Evolutionary conservation across 2,329 filamentous ascomycete species (phyloP), one percentile per base, ranked within the genome.

Genomic region (Exophiala sideris): DNA sequence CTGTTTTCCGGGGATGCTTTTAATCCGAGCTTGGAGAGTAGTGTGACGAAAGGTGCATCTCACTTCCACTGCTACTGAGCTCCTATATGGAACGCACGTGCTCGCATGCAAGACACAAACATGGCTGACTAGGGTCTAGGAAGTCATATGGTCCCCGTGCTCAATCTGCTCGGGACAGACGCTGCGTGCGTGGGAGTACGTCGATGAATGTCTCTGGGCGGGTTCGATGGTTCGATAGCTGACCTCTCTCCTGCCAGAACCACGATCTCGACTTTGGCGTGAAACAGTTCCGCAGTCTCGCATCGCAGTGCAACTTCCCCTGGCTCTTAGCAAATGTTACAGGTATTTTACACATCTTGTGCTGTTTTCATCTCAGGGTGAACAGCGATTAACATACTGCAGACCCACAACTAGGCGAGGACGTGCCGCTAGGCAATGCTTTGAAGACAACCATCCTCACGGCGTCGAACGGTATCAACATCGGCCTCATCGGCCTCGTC

Each of bases 191-290:
- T 95, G 46, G 90, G 90, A 56, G 87, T 90, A 76, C 66, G 84
- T 78, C 59, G 58, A 33, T 11, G n/a, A 45, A 18, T 10, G 5
- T 5, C 24, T n/a, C 9, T 10, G 10, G 7, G n/a, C 14, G 5
- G 35, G 33, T 3, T 1, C 4, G 21, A 32, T 10, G 4, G 12
- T 11, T 9, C 3, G 29, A 7, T 42, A 50, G 18, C 16, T 45
- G 18, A 46, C 34, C 48, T 34, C 34, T 18, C 21, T 35, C 52
- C 36, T 53, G 32, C 49, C 58, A 90, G 81, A 96, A 96, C 68
- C 91, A 96, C 69, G 91, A 96, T 67, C 83, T 96, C 50, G 91
- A 96, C 73, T 96, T 96, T 71, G 91, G 91, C 10, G 87, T 95
- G 38, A 79, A 80, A 51, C 90, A 95, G 68, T 91, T 91, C 68